Percentiles rank a stretch among this genome's conserved stretches.
phyloP scores from a whole-genome alignment of 768 basidiomycete genomes.

The Lyophyllum semitale region DNA sequence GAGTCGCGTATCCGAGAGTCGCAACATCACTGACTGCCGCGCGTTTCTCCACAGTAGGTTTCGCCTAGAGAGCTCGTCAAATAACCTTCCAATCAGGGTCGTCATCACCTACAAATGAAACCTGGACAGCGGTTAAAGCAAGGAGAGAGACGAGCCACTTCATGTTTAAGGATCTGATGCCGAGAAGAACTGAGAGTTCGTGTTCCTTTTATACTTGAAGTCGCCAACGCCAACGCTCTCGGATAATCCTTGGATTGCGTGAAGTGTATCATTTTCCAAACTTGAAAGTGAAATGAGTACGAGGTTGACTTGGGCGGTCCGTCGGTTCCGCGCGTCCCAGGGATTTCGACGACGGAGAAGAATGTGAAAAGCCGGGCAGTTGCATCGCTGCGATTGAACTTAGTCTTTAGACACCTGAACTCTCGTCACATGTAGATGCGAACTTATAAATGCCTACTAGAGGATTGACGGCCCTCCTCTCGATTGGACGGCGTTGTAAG shows the following conservation, averaged over 20 bases:
- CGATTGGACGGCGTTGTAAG: not conserved
- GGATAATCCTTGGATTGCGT: slow-evolving; percentile 1
- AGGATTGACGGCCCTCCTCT: not conserved
- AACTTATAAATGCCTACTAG: not conserved
- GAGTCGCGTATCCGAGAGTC: slow-evolving; percentile 39
- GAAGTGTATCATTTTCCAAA: not conserved
- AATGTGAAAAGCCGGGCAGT: no score
- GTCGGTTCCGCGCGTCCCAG: slow-evolving; percentile 13
- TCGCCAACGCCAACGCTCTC: not conserved
- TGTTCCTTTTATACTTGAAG: slow-evolving; percentile 2
- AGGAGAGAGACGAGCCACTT: slow-evolving; percentile 24
- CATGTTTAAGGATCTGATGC: slow-evolving; percentile 8
- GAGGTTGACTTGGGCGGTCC: slow-evolving; percentile 9
- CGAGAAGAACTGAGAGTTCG: not conserved
- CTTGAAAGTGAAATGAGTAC: not conserved
- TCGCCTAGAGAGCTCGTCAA: slow-evolving; percentile 6
- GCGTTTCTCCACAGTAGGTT: slow-evolving; percentile 32
- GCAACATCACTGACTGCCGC: slow-evolving; percentile 39
- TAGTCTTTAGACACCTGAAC: not conserved
- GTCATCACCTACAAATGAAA: slow-evolving; percentile 12
- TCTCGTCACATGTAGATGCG: not conserved
- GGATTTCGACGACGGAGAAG: not conserved
- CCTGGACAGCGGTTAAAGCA: slow-evolving; percentile 17
- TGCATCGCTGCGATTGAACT: not conserved
- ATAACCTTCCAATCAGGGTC: not conserved